Evolutionary conservation across 2,329 filamentous ascomycete genomes (phyloP), one percentile per base, ranked within the genome.

Genomic region (Ceratocystis eucalypticola): DNA sequence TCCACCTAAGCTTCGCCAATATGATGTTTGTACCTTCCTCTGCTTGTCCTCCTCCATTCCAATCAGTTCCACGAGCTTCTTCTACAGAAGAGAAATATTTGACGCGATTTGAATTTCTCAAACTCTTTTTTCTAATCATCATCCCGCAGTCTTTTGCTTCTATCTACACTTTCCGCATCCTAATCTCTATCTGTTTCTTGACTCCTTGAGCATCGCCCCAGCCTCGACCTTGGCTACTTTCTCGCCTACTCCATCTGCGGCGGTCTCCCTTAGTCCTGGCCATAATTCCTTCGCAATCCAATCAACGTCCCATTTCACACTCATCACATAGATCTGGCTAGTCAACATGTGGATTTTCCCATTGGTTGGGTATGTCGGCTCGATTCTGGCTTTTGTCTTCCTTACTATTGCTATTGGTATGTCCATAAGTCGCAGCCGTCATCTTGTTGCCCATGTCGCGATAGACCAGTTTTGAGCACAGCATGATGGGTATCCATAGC

Each of bases 291-390:
- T n/a, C 61, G 15, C n/a, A 41, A 62, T 45, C 25, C 6, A 46
- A 41, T n/a, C 10, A 5, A 46, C 33, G 4, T 7, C 12, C 20
- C n/a, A 62, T 15, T 17, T 15, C 20, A 50, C 44, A 8, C 15
- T 59, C 28, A 6, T 30, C 53, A 17, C 28, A 10, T 30, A 5
- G 2, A 20, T 30, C 8, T 25, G 41, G n/a, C 46, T 53, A 50
- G 68, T 68, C 74, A 84, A 70, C 70, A 96, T 97, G 94, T 97
- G 92, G 91, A 91, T 99, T 79, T 80, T 99, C 73, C 92, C 93
- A 72, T 79, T 97, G 55, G 80, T 99, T 72, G 94, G 94, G 72
- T 96, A 96, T 74, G 76, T 91, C 44, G 94, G 94, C 73, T 85
- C 95, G 71, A 78, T 91, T 69, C 79, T 96, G 69, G 93, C 93